Conservation (phyloP, 2,329 filamentous ascomycete genomes). For the Penicillium sumatraense region DNA sequence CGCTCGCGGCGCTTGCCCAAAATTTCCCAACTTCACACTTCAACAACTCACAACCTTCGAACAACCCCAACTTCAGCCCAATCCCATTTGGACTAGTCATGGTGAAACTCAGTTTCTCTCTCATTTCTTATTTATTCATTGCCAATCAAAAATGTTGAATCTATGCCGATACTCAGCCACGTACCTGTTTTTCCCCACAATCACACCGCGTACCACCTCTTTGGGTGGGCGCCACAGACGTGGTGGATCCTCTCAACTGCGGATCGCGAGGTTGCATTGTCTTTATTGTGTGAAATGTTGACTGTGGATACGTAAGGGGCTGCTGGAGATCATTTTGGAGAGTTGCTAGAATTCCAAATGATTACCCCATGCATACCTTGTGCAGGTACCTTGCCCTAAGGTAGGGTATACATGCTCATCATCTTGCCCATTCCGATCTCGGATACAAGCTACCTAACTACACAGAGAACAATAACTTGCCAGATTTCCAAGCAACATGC, state of each 20-base stretch:
- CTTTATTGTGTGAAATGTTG: neutral
- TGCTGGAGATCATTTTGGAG: too few relatives aligned
- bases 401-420: too few relatives aligned
- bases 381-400: too few relatives aligned
- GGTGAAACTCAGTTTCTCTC: too few relatives aligned
- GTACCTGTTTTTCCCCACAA: neutral
- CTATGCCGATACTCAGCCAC: neutral
- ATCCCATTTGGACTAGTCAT: too few relatives aligned
- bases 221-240: conserved; percentile 2
- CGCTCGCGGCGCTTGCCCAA: neutral
- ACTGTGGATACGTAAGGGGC: too few relatives aligned
- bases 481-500: too few relatives aligned
- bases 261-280: conserved; percentile 3
- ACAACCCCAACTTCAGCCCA: neutral
- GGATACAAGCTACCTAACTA: too few relatives aligned
- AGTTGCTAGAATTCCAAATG: too few relatives aligned
- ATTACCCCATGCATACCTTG: too few relatives aligned
- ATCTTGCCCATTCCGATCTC: too few relatives aligned
- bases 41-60: neutral
- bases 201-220: neutral
- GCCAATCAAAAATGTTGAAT: neutral
- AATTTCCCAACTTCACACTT: neutral
- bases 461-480: too few relatives aligned
- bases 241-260: neutral
- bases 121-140: neutral